phyloP scores from a whole-genome alignment of 768 basidiomycete genomes.

The Antrodiella citrinella region DNA sequence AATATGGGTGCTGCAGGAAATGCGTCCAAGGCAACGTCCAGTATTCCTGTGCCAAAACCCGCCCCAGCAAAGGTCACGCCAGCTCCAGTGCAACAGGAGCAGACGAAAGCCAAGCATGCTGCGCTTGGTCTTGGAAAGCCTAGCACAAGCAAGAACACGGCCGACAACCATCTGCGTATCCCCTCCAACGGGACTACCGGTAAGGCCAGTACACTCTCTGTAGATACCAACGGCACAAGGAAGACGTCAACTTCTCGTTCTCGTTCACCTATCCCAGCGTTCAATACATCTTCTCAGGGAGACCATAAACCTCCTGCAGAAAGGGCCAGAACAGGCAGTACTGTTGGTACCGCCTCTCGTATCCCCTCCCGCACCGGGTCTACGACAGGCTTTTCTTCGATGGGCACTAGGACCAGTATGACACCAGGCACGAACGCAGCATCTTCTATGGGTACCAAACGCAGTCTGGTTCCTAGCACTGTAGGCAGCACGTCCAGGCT shows the following conservation, averaged over 20 bases:
- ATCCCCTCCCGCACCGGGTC: conserved; percentile 5
- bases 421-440: conserved; percentile 22
- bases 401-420: conserved; percentile 23
- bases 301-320: not conserved
- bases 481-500: not conserved
- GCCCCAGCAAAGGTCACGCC: conserved; percentile 10
- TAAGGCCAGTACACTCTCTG: not conserved
- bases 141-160: not conserved
- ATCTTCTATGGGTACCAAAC: conserved; percentile 39
- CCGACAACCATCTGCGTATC: conserved; percentile 3
- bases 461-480: conserved; percentile 11
- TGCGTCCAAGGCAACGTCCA: conserved; percentile 21
- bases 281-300: conserved; percentile 9
- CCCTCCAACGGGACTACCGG: conserved; percentile 1
- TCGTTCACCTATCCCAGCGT: conserved; percentile 21
- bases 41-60: conserved; percentile 22
- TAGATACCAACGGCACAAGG: not conserved
- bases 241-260: conserved; percentile 4
- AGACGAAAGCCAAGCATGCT: not conserved
- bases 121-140: not conserved
- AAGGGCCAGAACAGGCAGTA: conserved; percentile 1
- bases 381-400: conserved; percentile 16
- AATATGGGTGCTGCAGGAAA: conserved; percentile 38
- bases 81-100: not conserved
- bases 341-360: conserved; percentile 3